phyloP scores from a whole-genome alignment of 1,139 yeast genomes.

The Kurtzmaniella natalensis region DNA sequence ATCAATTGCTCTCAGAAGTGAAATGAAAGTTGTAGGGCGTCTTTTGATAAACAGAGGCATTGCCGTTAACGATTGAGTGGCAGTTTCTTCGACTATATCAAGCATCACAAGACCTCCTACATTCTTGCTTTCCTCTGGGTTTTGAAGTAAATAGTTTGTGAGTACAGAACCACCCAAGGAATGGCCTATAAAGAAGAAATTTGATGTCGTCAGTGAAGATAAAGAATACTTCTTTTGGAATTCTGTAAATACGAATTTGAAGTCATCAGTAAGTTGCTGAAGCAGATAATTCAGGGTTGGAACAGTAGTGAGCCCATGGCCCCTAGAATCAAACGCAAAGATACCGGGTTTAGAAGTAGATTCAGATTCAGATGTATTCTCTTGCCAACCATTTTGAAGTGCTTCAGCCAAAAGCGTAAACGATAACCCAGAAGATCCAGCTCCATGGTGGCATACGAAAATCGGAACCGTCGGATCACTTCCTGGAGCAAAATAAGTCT shows the following conservation, averaged over 20 bases:
- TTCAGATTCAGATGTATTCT: constrained; percentile 14
- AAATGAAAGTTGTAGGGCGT: constrained; percentile 57
- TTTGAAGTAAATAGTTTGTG: constrained; percentile 35
- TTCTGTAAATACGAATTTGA: constrained; percentile 38
- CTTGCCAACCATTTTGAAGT: constrained; percentile 16
- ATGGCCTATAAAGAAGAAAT: constrained; percentile 68
- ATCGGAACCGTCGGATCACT: constrained; percentile 40
- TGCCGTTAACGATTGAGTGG: constrained; percentile 58
- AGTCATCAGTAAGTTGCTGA: constrained; percentile 53
- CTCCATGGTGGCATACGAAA: constrained; percentile 86
- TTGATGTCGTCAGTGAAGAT: constrained; percentile 13
- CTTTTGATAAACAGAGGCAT: constrained; percentile 62
- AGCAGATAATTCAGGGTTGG: constrained; percentile 41
- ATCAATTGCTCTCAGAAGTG: constrained; percentile 59
- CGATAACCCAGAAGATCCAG: constrained; percentile 83
- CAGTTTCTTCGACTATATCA: constrained; percentile 94
- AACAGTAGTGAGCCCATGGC: constrained; percentile 57
- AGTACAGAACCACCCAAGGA: constrained; percentile 89
- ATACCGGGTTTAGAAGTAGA: constrained; percentile 44
- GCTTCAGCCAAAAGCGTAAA: constrained; percentile 53
- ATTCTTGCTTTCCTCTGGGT: constrained; percentile 15
- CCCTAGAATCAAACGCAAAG: constrained; percentile 73
- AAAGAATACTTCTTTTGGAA: too few species aligned
- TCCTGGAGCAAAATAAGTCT: constrained; percentile 62
- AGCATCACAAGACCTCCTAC: constrained; percentile 68